phyloP scores from a whole-genome alignment of 225 moss, liverwort and hornwort genomes.

The Pleurozium schreberi region DNA sequence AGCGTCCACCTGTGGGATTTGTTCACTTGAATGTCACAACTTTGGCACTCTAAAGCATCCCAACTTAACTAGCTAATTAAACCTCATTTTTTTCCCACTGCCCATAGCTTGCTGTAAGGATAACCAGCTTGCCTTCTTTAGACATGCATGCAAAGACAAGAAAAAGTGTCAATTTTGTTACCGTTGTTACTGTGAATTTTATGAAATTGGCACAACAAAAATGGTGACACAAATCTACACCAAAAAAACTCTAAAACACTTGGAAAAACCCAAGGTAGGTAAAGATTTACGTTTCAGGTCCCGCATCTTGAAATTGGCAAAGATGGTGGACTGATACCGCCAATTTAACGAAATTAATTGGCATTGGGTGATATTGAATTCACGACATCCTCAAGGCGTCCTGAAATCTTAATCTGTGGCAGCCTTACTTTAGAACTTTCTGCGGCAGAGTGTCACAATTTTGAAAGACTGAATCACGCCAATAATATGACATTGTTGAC shows the following conservation, averaged over 20 bases:
- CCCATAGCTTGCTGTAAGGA: not conserved
- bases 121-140: not conserved
- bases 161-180: not conserved
- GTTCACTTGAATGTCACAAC: not conserved
- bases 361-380: not conserved
- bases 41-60: not conserved
- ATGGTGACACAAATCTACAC: not conserved
- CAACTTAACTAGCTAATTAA: not conserved
- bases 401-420: not conserved
- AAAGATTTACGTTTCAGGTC: not conserved
- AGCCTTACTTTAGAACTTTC: not conserved
- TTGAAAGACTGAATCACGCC: too few species aligned
- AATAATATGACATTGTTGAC: not conserved
- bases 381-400: not conserved
- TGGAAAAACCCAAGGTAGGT: not conserved
- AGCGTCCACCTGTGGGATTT: not conserved
- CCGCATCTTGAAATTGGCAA: not conserved
- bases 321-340: not conserved
- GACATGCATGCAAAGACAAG: not conserved
- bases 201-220: not conserved
- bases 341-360: not conserved
- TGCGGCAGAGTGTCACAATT: not conserved
- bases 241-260: not conserved
- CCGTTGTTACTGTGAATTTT: not conserved
- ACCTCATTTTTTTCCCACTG: not conserved